phyloP scores from a whole-genome alignment of 495 filamentous ascomycete genomes.

The Hypoxylon lenormandii region DNA sequence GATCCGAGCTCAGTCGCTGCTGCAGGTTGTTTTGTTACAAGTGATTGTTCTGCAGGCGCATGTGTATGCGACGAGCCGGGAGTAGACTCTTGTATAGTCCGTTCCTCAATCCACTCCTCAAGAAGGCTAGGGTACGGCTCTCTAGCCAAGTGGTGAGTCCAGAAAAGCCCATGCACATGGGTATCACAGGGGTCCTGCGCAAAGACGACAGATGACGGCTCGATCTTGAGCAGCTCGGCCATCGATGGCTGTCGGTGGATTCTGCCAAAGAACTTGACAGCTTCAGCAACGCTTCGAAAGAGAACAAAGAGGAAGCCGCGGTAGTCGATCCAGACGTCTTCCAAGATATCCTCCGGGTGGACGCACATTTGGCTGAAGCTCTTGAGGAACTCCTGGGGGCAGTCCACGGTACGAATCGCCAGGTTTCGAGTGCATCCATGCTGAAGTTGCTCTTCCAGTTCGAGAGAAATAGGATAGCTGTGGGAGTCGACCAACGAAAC shows the following conservation, averaged over 20 bases:
- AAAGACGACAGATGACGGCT: slow-evolving; percentile 3
- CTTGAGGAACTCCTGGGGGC: not conserved
- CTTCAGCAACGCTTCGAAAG: slow-evolving; percentile 1
- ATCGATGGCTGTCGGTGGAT: not conserved
- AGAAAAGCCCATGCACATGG: not conserved
- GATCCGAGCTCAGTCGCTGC: too few species aligned
- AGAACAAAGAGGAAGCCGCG: not conserved
- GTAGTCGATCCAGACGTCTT: slow-evolving; percentile 24
- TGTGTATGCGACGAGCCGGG: not conserved
- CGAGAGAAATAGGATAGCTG: too few species aligned
- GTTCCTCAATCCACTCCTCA: not conserved
- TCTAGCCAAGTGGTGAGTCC: not conserved
- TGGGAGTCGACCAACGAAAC: too few species aligned
- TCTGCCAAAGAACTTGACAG: slow-evolving; percentile 17
- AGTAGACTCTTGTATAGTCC: not conserved
- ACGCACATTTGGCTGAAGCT: not conserved
- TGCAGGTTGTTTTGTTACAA: too few species aligned
- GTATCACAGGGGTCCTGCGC: slow-evolving; percentile 23
- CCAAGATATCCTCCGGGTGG: slow-evolving; percentile 10
- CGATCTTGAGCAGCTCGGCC: not conserved
- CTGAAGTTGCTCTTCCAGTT: too few species aligned
- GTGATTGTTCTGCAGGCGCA: too few species aligned
- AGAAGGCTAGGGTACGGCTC: slow-evolving; percentile 7
- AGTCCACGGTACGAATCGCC: too few species aligned
- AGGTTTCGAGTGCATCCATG: too few species aligned